These are phyloP conservation scores for Fusarium musae DNA, from an alignment of 2,329 filamentous ascomycete genomes.

Conservation along the genomic window DNA sequence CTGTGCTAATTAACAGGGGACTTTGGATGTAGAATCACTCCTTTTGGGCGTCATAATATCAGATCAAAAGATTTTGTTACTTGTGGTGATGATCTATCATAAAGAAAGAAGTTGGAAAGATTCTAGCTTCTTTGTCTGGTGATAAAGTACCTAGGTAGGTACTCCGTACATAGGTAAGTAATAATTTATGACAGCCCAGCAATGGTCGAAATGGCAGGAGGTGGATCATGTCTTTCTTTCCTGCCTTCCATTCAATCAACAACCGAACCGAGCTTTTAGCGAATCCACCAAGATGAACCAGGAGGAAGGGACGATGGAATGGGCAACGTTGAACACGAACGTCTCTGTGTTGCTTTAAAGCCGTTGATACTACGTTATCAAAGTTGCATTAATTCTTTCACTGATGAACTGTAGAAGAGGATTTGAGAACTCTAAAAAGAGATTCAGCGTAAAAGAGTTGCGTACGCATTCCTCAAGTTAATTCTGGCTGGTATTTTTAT, in stretches of 20 bases:
- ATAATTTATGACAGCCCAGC: neutral
- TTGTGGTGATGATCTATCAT: neutral
- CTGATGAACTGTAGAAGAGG: neutral
- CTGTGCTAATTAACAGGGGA: conserved; percentile 33
- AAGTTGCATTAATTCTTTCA: neutral
- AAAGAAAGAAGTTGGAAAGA: neutral
- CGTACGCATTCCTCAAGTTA: neutral
- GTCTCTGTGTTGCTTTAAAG: neutral
- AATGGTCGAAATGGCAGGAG: conserved; percentile 3
- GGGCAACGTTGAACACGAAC: conserved; percentile 12
- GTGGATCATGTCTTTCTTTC: conserved; percentile 24
- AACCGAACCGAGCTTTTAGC: conserved; percentile 21
- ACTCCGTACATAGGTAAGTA: neutral
- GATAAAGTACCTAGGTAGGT: neutral
- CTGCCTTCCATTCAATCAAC: conserved; percentile 14
- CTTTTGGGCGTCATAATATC: conserved; percentile 6
- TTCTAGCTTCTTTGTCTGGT: neutral
- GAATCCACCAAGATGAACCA: conserved; percentile 24
- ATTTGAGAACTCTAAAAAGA: neutral
- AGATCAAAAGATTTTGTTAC: neutral
- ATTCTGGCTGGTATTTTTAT: neutral
- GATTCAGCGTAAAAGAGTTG: neutral
- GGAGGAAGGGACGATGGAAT: conserved; percentile 22
- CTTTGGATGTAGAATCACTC: neutral
- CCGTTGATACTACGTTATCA: neutral